phyloP scores from a whole-genome alignment of 1,284 basidiomycete genomes.

The Violaceomyces palustris region DNA sequence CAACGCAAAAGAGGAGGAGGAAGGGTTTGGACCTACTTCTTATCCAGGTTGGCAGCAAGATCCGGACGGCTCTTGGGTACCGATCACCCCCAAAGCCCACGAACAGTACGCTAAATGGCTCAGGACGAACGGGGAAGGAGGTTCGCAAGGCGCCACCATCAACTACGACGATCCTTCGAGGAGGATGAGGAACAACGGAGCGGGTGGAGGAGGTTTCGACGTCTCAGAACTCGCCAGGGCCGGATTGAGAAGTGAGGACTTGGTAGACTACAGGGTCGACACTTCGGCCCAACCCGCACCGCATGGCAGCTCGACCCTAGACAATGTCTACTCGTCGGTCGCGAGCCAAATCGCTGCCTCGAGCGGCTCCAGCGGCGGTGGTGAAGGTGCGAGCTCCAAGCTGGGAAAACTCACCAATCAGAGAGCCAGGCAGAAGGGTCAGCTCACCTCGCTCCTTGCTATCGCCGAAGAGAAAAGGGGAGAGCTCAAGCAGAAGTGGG shows the following conservation, averaged over 20 bases:
- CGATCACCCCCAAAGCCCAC: constrained; percentile 49
- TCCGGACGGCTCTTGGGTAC: constrained; percentile 47
- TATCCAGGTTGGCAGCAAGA: constrained; percentile 49
- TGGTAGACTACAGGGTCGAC: background rate
- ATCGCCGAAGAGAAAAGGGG: constrained; percentile 37
- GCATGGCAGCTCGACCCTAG: too few relatives aligned
- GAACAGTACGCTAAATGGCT: constrained; percentile 27
- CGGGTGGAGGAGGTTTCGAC: constrained; percentile 1
- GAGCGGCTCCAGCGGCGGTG: too few relatives aligned
- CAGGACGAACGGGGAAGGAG: background rate
- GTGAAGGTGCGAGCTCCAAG: too few relatives aligned
- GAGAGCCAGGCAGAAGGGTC: constrained; percentile 36
- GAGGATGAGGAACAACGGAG: background rate
- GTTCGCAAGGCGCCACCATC: background rate
- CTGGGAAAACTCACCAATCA: constrained; percentile 24
- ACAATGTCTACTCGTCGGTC: too few relatives aligned
- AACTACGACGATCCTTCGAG: constrained; percentile 2
- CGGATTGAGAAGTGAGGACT: background rate
- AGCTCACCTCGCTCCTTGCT: constrained; percentile 40
- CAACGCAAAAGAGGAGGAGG: background rate
- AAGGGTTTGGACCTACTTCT: background rate
- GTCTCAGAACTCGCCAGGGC: background rate
- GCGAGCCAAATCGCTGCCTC: too few relatives aligned
- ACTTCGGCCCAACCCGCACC: too few relatives aligned
- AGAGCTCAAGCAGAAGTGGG: constrained; percentile 42